Base-by-base conservation (phyloP, 805 yeast genomes). In the Zygoascus ofunaensis region DNA sequence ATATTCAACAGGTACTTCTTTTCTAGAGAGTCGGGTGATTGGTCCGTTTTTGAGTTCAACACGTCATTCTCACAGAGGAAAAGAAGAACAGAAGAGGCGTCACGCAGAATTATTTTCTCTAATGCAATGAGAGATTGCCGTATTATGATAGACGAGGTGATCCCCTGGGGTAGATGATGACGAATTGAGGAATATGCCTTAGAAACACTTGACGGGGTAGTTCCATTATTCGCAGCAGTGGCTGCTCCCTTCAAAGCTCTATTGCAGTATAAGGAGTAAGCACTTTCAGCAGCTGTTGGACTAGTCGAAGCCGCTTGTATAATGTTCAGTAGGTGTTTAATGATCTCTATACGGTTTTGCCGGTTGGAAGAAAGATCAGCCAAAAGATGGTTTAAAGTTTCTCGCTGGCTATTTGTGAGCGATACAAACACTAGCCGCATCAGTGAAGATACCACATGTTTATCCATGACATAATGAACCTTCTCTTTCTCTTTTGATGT, bases 1-100 rank as follows among this genome's bases (percentile, higher is more conserved):
- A 76, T 65, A 56, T 86, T 87, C 50, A 89, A 71, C 1, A 96
- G 94, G 61, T 73, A 86, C 55, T 60, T 58, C 37, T 37, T 37
- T 21, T 53, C 77, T 47, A 46, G 48, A 59, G 7, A 26, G 5
- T 41, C 43, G 23, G 26, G 24, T 10, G 71, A 50, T 55, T 65
- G 41, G 32, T 49, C 51, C 43, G 59, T 55, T 46, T 65, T 68
- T 23, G 62, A 49, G 8, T 55, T 37, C 8, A 73, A 53, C 28
- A 57, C 64, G 22, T 80, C 87, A 57, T 86, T 95, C 51, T 86
- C 95, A 4, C 82, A 77, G 47, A 89, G 65, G 60, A 89, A 80
- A 55, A 79, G 87, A 55, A 78, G 77, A 49, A 92, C 72, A 58
- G 84, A 68, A 48, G 79, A 83, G 7, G 72, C 69, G 50, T 80